Percentiles rank a stretch among this genome's conserved stretches.
phyloP scores from a whole-genome alignment of 192 early-diverging fungal genomes.

The Mortierella claussenii region DNA sequence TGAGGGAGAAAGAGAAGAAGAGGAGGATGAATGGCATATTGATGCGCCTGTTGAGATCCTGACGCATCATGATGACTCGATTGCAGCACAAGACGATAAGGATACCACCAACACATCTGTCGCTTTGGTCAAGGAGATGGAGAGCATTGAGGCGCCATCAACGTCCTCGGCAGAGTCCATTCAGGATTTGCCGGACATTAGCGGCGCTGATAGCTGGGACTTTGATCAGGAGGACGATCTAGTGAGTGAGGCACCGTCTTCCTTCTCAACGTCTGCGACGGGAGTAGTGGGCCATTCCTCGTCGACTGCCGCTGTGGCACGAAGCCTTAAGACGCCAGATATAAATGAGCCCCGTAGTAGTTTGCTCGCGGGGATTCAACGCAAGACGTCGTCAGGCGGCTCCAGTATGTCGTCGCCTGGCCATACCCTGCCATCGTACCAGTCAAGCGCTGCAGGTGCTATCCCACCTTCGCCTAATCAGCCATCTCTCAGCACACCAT shows the following conservation, averaged over 20 bases:
- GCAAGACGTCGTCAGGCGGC: not conserved
- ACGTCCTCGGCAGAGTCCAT: not conserved
- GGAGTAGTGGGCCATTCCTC: not conserved
- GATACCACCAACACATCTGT: not conserved
- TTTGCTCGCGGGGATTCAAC: not conserved
- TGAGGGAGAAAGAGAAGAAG: slow-evolving; percentile 5
- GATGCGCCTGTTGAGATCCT: not conserved
- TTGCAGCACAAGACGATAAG: not conserved
- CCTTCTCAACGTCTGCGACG: not conserved
- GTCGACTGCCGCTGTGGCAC: too few species aligned
- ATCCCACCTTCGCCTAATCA: slow-evolving; percentile 8
- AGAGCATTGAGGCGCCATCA: not conserved
- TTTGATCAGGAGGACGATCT: slow-evolving; percentile 33
- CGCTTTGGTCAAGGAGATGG: not conserved
- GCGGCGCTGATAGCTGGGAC: slow-evolving; percentile 46
- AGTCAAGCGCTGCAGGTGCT: slow-evolving; percentile 14
- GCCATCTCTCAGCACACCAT: not conserved
- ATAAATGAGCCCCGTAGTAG: too few species aligned
- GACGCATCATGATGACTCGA: not conserved
- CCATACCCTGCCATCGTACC: slow-evolving; percentile 1
- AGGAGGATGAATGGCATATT: slow-evolving; percentile 30
- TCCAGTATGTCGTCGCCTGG: not conserved
- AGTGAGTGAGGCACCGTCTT: too few species aligned
- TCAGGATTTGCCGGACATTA: slow-evolving; percentile 28
- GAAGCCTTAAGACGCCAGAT: too few species aligned